phyloP scores from a whole-genome alignment of 345 rosid species.

The Camelina sativa region DNA sequence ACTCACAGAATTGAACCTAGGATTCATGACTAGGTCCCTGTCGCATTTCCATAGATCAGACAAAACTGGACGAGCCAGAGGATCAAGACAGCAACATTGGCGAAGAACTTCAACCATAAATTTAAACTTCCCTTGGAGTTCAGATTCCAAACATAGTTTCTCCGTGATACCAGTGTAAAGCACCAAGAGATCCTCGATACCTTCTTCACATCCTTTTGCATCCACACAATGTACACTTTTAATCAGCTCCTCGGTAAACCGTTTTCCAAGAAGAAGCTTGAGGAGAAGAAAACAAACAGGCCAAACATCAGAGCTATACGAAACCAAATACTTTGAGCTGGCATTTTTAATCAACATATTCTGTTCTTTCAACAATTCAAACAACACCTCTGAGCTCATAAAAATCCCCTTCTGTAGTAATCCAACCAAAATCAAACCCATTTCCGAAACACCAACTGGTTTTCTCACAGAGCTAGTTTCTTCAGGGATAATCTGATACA shows the following conservation, averaged over 20 bases:
- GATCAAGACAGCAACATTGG: slow-evolving; percentile 65
- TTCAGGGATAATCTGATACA: slow-evolving; percentile 35
- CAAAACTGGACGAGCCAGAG: slow-evolving; percentile 57
- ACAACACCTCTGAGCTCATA: slow-evolving; percentile 73
- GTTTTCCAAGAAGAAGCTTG: slow-evolving; percentile 58
- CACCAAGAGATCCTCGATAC: slow-evolving; percentile 42
- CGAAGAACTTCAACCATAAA: slow-evolving; percentile 52
- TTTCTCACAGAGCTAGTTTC: slow-evolving; percentile 41
- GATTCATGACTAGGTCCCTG: slow-evolving; percentile 58
- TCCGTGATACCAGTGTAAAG: slow-evolving; percentile 48
- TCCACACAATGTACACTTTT: slow-evolving; percentile 42
- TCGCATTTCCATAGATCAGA: slow-evolving; percentile 67
- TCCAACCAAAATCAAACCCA: slow-evolving; percentile 40
- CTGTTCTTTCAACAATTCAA: slow-evolving; percentile 51
- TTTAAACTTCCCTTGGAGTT: slow-evolving; percentile 46
- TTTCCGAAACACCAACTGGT: slow-evolving; percentile 45
- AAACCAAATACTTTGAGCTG: slow-evolving; percentile 41
- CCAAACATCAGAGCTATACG: slow-evolving; percentile 74
- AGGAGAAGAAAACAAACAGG: slow-evolving; percentile 65
- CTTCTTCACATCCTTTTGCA: slow-evolving; percentile 40
- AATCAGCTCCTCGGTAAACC: slow-evolving; percentile 49
- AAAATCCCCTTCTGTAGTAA: slow-evolving; percentile 48
- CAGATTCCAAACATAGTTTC: slow-evolving; percentile 50
- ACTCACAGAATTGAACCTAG: slow-evolving; percentile 44
- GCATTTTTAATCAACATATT: slow-evolving; percentile 39